Base-by-base conservation (phyloP, 225 moss, liverwort and hornwort species). In the Rhytidiadelphus loreus region DNA sequence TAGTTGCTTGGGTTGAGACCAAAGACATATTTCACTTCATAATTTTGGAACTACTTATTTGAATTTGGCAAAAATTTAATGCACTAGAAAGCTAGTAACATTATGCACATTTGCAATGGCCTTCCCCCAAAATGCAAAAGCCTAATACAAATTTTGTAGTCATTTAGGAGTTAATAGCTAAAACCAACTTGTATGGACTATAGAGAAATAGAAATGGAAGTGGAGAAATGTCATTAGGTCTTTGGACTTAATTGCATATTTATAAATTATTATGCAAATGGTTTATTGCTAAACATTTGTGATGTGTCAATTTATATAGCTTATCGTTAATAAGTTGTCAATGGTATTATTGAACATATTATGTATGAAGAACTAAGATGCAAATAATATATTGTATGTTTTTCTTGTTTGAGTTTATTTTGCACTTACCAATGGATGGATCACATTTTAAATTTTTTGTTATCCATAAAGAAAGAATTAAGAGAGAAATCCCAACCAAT, bases 1-100 rank as follows among this genome's bases (percentile, higher is more conserved):
- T 1, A 64, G 0, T 63, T 33, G 33, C 33, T 0, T 3, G 0
- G 4, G 0, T 64, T 64, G 19, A 64, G 14, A 35, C 9, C 7
- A 3, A 37, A 66, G 6, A 21, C 21, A 21, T 37, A 3, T 21
- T 66, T 66, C 32, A 37, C 11, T 1, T 35, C 5, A 65, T 35
- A 35, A 65, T 64, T 33, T 18, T 64, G 33, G 9, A 64, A 33
- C 5, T 5, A 7, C 9, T 33, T 64, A 64, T 18, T 33, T 4
- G 9, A 64, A 18, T 33, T 17, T 9, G 33, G 33, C 8, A 17
- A 64, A 28, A 60, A 60, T 28, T 60, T 32, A 32, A 64, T 35
- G 11, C 20, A 37, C 11, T 35, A 35, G 11, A 65, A 65, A 65
- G 11, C 9, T 65, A 3, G 8, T 35, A 64, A 64, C 5, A 64